Base-by-base conservation (phyloP, 495 filamentous ascomycete genomes). In the Penicillium odoratum region DNA sequence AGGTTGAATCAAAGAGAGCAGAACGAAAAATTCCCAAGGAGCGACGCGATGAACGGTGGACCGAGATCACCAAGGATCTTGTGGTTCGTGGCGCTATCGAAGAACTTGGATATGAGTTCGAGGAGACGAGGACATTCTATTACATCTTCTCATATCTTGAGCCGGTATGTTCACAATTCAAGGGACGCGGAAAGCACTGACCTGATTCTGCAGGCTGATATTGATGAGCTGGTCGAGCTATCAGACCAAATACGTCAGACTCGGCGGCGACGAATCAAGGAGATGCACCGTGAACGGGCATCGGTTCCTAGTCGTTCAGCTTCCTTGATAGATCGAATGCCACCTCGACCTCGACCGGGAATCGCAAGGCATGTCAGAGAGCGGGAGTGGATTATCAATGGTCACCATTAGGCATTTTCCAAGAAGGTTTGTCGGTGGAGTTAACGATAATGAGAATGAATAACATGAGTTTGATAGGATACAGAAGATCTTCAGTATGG, bases 21-120 rank as follows among this genome's bases (percentile, higher is more conserved):
- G 75, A 65, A 28, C 73, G 75, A 31, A 66, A 77, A 25, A 76
- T 78, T 21, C 62, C 72, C 53, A 75, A 77, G 38, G 64, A 73
- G 33, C 66, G 63, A 18, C 69, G 81, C 51, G 86, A 85, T 48
- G 84, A 89, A 56, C 88, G 96, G 71, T 98, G 95, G 95, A 98
- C 94, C 0, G 94, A 98, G 69, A 92, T 98, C 63, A 96, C 93
- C 7, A 97, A 96, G 75, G 92, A 96, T 62, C 71, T 98, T 48
- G 91, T 98, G 11, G 81, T 88, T 40, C 83, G 85, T 54, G 93
- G 98, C 67, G 95, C 94, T 0, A 91, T 98, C 61, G 87, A 96
- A 58, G 75, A 86, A 51, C 69, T 85, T 56, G 92, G 91, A 0
- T 98, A 95, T 72, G 90, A 91, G 61, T 98, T 85, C 65, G 93